These are phyloP conservation scores for Raddia guianensis DNA, from an alignment of 176 grass and related monocot species.

Conservation along the genomic window DNA sequence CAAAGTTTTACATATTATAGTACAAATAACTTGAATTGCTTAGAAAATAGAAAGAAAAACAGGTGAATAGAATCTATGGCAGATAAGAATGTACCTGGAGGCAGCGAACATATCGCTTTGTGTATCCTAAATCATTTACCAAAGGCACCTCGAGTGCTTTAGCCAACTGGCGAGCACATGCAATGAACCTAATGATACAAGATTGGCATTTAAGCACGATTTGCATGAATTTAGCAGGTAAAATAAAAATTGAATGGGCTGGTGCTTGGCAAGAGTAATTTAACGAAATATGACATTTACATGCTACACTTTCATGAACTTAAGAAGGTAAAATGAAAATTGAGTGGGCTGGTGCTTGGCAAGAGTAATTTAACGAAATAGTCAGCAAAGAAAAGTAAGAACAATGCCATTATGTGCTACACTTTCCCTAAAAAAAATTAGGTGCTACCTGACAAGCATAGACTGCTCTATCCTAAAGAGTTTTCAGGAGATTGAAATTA, in stretches of 20 bases:
- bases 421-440: background rate
- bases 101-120: slow-evolving; percentile 96
- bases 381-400: background rate
- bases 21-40: background rate
- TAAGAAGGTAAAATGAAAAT: background rate
- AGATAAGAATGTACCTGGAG: slow-evolving; percentile 71
- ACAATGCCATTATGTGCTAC: slow-evolving; percentile 8
- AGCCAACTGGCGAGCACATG: slow-evolving; percentile 78
- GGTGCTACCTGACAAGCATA: slow-evolving; percentile 1
- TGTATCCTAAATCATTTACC: slow-evolving; percentile 99
- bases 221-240: background rate
- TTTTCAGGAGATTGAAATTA: background rate
- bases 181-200: slow-evolving; percentile 76
- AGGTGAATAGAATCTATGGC: background rate
- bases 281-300: too few relatives aligned
- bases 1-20: background rate
- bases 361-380: background rate
- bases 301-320: too few relatives aligned
- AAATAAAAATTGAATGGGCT: background rate
- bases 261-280: too few relatives aligned
- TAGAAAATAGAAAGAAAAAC: slow-evolving; percentile 16
- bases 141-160: slow-evolving; percentile 95
- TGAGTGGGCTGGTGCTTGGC: background rate
- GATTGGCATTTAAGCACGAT: slow-evolving; percentile 25
- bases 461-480: background rate